These are phyloP conservation scores for Phymatotrichopsis omnivora DNA, from an alignment of 2,329 filamentous ascomycete species.

Conservation along the genomic window DNA sequence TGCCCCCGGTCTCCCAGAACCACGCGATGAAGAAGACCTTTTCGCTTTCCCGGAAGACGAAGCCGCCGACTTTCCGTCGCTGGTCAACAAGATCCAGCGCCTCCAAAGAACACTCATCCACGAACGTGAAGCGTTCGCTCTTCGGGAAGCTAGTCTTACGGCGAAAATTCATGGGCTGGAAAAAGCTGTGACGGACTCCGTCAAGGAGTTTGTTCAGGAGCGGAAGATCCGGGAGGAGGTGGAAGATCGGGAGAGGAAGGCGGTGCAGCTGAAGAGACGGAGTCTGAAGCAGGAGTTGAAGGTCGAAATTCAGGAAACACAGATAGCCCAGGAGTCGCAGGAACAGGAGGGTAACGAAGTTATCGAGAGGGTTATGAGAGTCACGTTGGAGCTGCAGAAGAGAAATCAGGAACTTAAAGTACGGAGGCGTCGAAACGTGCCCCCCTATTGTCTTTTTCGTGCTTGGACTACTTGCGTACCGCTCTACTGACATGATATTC, in stretches of 20 bases:
- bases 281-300: conserved; percentile 6
- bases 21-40: no score
- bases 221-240: conserved; percentile 18
- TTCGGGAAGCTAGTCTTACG: conserved; percentile 16
- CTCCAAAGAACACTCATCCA: conserved; percentile 8
- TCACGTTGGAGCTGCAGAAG: conserved; percentile 4
- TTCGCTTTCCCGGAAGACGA: no score
- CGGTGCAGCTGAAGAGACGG: conserved; percentile 6
- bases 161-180: conserved; percentile 14
- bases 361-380: conserved; percentile 2
- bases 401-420: conserved; percentile 17
- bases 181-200: conserved; percentile 16
- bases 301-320: conserved; percentile 1
- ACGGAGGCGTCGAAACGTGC: background rate
- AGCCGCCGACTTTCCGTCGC: no score
- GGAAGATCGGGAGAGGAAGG: conserved; percentile 18
- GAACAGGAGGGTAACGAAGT: background rate
- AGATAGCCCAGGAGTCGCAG: background rate
- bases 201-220: conserved; percentile 17
- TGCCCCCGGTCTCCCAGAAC: no score
- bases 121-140: conserved; percentile 16
- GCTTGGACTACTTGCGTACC: background rate
- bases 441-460: background rate
- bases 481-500: no score
- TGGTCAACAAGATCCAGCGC: conserved; percentile 1